Evolutionary conservation across 306 rosid species (phyloP).

Genomic region (Begonia masoniana): DNA sequence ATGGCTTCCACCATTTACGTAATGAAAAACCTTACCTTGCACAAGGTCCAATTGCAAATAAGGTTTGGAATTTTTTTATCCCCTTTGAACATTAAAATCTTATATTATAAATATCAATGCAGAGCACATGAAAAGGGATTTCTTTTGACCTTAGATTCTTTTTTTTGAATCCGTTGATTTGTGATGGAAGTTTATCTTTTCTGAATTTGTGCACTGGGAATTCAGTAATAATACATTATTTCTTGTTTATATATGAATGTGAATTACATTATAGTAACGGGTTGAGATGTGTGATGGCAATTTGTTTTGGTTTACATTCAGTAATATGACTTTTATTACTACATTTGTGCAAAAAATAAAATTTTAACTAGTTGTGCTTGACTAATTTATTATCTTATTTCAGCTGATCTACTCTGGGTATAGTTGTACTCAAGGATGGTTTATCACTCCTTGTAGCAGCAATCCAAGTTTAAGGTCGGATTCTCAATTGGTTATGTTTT

Average conservation of each 20-base stretch:
- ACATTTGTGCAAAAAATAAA: too few relatives aligned
- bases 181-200: not conserved
- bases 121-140: too few relatives aligned
- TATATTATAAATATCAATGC: too few relatives aligned
- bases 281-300: too few relatives aligned
- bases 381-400: constrained; percentile 8
- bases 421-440: constrained; percentile 95
- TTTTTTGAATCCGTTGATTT: not conserved
- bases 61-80: constrained; percentile 36
- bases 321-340: too few relatives aligned
- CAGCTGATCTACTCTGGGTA: constrained; percentile 83
- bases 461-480: constrained; percentile 81
- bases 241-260: constrained; percentile 2
- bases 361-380: too few relatives aligned
- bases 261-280: not conserved
- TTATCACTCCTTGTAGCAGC: constrained; percentile 85
- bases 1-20: constrained; percentile 91
- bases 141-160: not conserved
- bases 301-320: too few relatives aligned
- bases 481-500: constrained; percentile 13
- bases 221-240: constrained; percentile 10
- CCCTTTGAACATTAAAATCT: constrained; percentile 1
- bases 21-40: constrained; percentile 89
- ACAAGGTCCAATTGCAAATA: constrained; percentile 81
- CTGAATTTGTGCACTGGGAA: not conserved